A percentile compares a stretch with the other conserved stretches of the same genome.
These are phyloP conservation scores for Chlamydomonas sphaeroides DNA, from an alignment of 139 green algal genomes.

Conservation along the genomic window DNA sequence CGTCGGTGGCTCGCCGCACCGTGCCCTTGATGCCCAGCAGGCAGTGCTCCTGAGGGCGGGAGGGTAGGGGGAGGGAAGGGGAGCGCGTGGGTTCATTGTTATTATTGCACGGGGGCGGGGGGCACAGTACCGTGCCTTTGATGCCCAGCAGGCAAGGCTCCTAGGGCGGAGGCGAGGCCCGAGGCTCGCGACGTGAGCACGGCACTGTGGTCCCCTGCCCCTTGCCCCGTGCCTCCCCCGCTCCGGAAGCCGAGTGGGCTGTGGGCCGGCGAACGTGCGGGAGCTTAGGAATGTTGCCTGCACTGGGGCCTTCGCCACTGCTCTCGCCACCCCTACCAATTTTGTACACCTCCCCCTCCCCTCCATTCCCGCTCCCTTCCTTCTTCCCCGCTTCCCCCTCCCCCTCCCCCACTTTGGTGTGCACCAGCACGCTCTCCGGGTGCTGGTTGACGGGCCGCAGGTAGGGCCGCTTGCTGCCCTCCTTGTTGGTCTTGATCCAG, in stretches of 20 bases:
- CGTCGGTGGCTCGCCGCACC: constrained; percentile 72
- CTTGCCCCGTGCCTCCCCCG: no score
- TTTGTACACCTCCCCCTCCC: no score
- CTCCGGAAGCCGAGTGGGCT: no score
- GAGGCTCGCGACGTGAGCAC: no score
- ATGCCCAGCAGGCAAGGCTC: constrained; percentile 92
- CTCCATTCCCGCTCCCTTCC: no score
- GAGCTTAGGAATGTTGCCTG: no score
- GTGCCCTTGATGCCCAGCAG: constrained; percentile 85
- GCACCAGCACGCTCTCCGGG: constrained; percentile 65
- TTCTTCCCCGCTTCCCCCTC: no score
- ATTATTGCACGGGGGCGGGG: background rate
- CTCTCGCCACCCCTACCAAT: no score
- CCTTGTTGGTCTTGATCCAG: constrained; percentile 82
- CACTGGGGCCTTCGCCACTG: no score
- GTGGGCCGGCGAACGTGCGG: no score
- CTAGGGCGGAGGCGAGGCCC: constrained; percentile 39
- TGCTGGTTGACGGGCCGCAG: constrained; percentile 69
- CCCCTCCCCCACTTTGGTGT: constrained; percentile 76
- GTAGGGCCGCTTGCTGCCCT: constrained; percentile 44
- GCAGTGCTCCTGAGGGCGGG: constrained; percentile 81
- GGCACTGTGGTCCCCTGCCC: no score
- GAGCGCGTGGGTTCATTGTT: background rate
- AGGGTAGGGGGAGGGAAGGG: background rate
- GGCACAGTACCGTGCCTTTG: constrained; percentile 72